Conservation (phyloP, 352 stramenopile genomes). For the Globisporangium recalcitrans region DNA sequence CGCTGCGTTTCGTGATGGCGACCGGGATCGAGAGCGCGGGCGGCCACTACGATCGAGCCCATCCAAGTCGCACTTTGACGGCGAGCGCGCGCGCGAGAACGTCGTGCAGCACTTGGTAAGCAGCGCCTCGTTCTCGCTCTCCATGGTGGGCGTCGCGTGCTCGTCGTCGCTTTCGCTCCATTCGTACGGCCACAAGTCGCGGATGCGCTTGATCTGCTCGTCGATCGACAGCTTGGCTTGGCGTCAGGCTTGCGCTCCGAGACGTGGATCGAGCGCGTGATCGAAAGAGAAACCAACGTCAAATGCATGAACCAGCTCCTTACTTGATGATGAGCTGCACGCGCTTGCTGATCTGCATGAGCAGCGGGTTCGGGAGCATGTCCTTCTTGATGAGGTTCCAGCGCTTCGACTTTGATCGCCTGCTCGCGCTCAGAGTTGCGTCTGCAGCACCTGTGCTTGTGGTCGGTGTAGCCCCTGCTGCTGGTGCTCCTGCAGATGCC, state of each 20-base stretch:
- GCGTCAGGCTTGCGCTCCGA: slow-evolving; percentile 24
- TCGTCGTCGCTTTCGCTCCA: slow-evolving; percentile 27
- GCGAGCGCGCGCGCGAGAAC: slow-evolving; percentile 22
- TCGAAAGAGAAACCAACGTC: slow-evolving; percentile 35
- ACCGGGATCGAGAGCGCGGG: background rate
- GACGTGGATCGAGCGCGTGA: slow-evolving; percentile 49
- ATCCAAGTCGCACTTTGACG: slow-evolving; percentile 3
- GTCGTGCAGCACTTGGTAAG: slow-evolving; percentile 21
- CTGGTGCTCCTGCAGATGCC: background rate
- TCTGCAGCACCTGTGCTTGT: background rate
- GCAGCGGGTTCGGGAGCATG: slow-evolving; percentile 36
- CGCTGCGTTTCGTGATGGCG: slow-evolving; percentile 5
- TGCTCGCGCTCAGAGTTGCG: background rate
- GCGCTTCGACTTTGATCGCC: slow-evolving; percentile 5
- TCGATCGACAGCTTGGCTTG: slow-evolving; percentile 22
- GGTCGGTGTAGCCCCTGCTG: background rate
- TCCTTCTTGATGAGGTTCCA: slow-evolving; percentile 23
- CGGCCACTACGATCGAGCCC: background rate
- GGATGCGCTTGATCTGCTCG: slow-evolving; percentile 53
- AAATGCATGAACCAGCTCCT: background rate
- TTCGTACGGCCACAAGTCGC: slow-evolving; percentile 60
- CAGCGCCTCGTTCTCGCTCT: slow-evolving; percentile 15
- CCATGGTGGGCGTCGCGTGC: background rate
- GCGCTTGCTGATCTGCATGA: slow-evolving; percentile 59
- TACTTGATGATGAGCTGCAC: slow-evolving; percentile 68